phyloP scores from a whole-genome alignment of 805 yeast species.

The Wickerhamiella lipophila region DNA sequence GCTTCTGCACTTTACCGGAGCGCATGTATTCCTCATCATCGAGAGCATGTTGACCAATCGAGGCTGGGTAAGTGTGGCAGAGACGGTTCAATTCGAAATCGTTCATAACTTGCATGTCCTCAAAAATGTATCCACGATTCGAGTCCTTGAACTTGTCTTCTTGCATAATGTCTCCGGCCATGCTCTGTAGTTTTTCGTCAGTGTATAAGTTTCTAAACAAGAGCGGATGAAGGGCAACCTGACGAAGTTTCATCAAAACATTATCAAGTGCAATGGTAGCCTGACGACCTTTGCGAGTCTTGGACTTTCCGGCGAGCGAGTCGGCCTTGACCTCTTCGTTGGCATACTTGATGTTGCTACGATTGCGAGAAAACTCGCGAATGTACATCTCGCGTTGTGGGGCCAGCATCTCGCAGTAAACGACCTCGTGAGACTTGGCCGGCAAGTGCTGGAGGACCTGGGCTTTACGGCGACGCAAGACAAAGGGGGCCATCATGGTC shows the following conservation, averaged over 20 bases:
- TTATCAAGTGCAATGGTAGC: slow-evolving; percentile 42
- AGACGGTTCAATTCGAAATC: slow-evolving; percentile 75
- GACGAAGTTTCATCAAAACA: slow-evolving; percentile 75
- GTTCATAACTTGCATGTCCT: slow-evolving; percentile 91
- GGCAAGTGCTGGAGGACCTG: slow-evolving; percentile 90
- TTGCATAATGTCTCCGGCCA: slow-evolving; percentile 68
- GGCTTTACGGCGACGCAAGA: slow-evolving; percentile 77
- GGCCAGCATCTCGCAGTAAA: slow-evolving; percentile 49
- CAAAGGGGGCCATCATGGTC: slow-evolving; percentile 97
- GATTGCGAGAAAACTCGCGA: slow-evolving; percentile 35
- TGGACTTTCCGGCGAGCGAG: slow-evolving; percentile 13
- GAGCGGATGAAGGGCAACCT: slow-evolving; percentile 87
- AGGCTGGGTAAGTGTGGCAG: slow-evolving; percentile 57
- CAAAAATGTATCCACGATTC: slow-evolving; percentile 60
- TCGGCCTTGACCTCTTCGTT: slow-evolving; percentile 25
- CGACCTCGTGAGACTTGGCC: slow-evolving; percentile 50
- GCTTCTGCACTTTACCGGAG: slow-evolving; percentile 60
- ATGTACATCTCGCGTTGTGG: slow-evolving; percentile 49
- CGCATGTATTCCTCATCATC: slow-evolving; percentile 43
- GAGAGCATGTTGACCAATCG: slow-evolving; percentile 43
- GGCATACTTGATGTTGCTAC: slow-evolving; percentile 15
- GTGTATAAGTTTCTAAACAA: slow-evolving; percentile 56
- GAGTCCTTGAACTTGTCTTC: slow-evolving; percentile 75
- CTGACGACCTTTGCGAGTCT: slow-evolving; percentile 24
- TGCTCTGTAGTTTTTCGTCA: slow-evolving; percentile 42